Conservation (phyloP, 2,329 filamentous ascomycete species). For the Colletotrichum coccodes region DNA sequence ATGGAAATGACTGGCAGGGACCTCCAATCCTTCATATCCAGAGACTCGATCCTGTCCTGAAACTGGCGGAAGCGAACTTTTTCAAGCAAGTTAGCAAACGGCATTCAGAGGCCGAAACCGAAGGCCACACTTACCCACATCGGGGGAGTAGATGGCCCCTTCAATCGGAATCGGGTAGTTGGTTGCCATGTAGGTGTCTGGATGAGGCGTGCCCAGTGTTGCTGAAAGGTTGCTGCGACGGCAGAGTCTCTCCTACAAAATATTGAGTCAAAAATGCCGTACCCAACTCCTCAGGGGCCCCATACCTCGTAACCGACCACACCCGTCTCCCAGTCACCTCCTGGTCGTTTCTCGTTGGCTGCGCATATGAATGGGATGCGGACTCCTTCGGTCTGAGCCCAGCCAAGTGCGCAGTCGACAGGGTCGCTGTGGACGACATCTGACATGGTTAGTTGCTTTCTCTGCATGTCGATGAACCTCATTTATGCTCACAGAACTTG, state of each 20-base stretch:
- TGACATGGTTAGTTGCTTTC: not conserved
- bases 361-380: slow-evolving; percentile 75
- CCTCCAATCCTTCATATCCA: slow-evolving; percentile 61
- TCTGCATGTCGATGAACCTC: no score
- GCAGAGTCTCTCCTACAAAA: slow-evolving; percentile 73
- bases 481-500: slow-evolving; percentile 23
- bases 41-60: slow-evolving; percentile 70
- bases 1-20: slow-evolving; percentile 79
- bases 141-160: slow-evolving; percentile 76
- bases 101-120: not conserved
- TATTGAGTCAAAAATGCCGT: not conserved
- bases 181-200: slow-evolving; percentile 51
- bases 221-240: slow-evolving; percentile 79
- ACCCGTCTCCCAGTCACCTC: slow-evolving; percentile 82
- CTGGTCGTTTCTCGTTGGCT: slow-evolving; percentile 80
- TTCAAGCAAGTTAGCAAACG: slow-evolving; percentile 7
- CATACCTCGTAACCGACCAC: slow-evolving; percentile 52
- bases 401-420: slow-evolving; percentile 25
- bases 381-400: slow-evolving; percentile 35
- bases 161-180: slow-evolving; percentile 79
- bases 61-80: slow-evolving; percentile 78
- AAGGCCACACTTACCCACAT: slow-evolving; percentile 63
- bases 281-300: not conserved
- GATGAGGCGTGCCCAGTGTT: slow-evolving; percentile 70
- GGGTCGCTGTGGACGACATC: slow-evolving; percentile 36